A percentile compares a stretch with the other conserved stretches of the same genome.
These are phyloP conservation scores for Pestalotiopsis sp. DNA, from an alignment of 2,329 filamentous ascomycete genomes.

Conservation along the genomic window DNA sequence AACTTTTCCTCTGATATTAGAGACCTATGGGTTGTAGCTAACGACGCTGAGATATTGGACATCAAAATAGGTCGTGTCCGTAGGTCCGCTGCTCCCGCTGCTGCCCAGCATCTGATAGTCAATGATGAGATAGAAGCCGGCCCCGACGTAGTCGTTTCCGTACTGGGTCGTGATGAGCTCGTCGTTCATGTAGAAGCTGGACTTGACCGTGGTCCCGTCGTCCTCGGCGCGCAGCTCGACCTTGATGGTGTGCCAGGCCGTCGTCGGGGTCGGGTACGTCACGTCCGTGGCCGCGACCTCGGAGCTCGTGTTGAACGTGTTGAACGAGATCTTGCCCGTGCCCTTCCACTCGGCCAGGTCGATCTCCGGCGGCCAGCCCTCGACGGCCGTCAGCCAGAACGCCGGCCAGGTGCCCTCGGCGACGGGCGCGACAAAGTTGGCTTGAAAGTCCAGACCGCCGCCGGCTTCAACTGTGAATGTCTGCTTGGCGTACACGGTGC, in stretches of 20 bases:
- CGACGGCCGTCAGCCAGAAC: conserved; percentile 59
- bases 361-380: conserved; percentile 61
- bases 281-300: conserved; percentile 50
- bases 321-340: conserved; percentile 57
- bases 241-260: conserved; percentile 11
- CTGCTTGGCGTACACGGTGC: conserved; percentile 43
- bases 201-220: conserved; percentile 4
- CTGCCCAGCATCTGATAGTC: conserved; percentile 24
- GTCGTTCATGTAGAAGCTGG: conserved; percentile 13
- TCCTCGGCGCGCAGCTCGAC: conserved; percentile 8
- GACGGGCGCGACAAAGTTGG: conserved; percentile 38
- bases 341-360: conserved; percentile 66
- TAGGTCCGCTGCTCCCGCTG: conserved; percentile 19
- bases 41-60: conserved; percentile 21
- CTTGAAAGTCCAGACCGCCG: conserved; percentile 41
- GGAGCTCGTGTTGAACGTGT: conserved; percentile 46
- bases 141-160: conserved; percentile 1
- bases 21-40: conserved; percentile 20
- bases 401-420: conserved; percentile 56
- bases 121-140: conserved; percentile 14
- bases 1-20: background rate
- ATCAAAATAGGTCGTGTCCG: conserved; percentile 20
- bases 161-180: conserved; percentile 11
- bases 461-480: conserved; percentile 39
- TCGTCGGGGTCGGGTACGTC: conserved; percentile 41